A percentile compares a stretch with the other conserved stretches of the same genome.
phyloP scores from a whole-genome alignment of 306 rosid species.

The Rubus idaeus region DNA sequence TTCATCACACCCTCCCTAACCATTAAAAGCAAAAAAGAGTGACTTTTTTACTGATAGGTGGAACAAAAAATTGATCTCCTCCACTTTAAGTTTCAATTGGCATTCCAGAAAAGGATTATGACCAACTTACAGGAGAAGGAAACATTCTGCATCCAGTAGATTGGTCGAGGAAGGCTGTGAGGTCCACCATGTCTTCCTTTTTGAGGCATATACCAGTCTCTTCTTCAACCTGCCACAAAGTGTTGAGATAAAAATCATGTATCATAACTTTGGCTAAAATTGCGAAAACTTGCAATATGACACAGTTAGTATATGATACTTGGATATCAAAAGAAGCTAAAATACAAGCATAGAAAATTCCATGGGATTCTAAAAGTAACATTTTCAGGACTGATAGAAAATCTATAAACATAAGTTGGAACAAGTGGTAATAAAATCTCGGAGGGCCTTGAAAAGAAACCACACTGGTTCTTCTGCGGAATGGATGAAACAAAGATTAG shows the following conservation, averaged over 20 bases:
- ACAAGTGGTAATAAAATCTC: neutral
- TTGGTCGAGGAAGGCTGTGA: conserved; percentile 74
- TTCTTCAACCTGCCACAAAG: conserved; percentile 69
- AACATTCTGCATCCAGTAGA: conserved; percentile 71
- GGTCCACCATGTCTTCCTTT: conserved; percentile 73
- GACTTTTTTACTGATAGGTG: conserved; percentile 18
- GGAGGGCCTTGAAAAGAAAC: neutral
- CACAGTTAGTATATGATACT: neutral
- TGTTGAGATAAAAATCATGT: conserved; percentile 11
- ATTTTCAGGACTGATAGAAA: neutral
- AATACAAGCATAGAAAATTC: neutral
- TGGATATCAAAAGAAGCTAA: too few relatives aligned
- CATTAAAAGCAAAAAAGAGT: neutral
- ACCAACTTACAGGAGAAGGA: conserved; percentile 67
- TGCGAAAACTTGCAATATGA: neutral
- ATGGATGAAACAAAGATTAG: neutral
- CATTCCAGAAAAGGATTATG: conserved; percentile 9
- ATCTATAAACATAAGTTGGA: neutral
- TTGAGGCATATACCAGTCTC: conserved; percentile 77
- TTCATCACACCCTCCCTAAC: conserved; percentile 93
- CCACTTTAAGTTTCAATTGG: neutral
- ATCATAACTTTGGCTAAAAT: conserved; percentile 8
- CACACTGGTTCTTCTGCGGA: neutral
- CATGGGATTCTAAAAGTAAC: neutral
- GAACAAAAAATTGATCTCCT: neutral